These are phyloP conservation scores for Glebionis coronaria DNA, from an alignment of 129 eudicot species.

Conservation along the genomic window DNA sequence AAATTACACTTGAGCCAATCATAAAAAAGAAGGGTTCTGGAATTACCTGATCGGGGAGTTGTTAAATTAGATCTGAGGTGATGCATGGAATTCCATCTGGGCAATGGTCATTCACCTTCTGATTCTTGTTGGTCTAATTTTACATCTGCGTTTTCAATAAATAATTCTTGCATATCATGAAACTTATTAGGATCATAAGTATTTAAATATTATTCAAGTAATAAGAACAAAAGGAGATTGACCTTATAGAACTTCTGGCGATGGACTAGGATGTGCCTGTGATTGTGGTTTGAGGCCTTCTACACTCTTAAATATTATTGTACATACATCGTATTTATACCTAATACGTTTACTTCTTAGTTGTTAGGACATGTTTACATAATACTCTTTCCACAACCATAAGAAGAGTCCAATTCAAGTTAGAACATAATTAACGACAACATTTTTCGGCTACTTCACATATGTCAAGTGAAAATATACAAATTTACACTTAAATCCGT, in stretches of 20 bases:
- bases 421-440: no score
- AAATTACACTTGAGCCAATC: no score
- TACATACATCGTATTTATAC: slow-evolving; percentile 25
- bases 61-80: slow-evolving; percentile 25
- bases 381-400: not conserved
- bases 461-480: no score
- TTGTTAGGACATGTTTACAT: no score
- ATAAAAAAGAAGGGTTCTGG: no score
- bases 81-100: slow-evolving; percentile 38
- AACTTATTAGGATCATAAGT: not conserved
- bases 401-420: no score
- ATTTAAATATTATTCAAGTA: not conserved
- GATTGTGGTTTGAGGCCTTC: slow-evolving; percentile 42
- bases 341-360: slow-evolving; percentile 13
- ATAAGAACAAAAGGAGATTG: not conserved
- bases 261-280: slow-evolving; percentile 12
- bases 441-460: no score
- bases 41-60: slow-evolving; percentile 22
- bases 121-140: slow-evolving; percentile 23
- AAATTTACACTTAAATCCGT: no score
- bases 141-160: slow-evolving; percentile 19
- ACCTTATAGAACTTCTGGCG: slow-evolving; percentile 29
- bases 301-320: slow-evolving; percentile 33
- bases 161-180: not conserved
- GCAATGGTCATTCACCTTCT: slow-evolving; percentile 38